phyloP scores from a whole-genome alignment of 2,329 filamentous ascomycete species.

The Chrysosporium queenslandicum region DNA sequence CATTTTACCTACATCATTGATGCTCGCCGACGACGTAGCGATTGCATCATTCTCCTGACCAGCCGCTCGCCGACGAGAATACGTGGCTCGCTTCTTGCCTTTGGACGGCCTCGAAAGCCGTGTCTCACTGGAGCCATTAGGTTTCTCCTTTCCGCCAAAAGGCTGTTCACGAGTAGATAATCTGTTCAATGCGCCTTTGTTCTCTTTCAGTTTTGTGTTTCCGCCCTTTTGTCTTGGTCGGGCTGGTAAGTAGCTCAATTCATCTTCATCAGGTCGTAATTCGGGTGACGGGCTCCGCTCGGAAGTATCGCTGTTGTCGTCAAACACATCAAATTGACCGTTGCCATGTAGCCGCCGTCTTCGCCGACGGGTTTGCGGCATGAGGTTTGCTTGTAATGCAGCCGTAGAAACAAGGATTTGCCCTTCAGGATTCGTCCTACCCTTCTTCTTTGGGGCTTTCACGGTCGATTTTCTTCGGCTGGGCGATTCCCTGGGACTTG shows the following conservation, averaged over 20 bases:
- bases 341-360: slow-evolving; percentile 18
- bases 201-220: slow-evolving; percentile 19
- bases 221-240: slow-evolving; percentile 19
- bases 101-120: background rate
- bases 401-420: slow-evolving; percentile 26
- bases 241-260: slow-evolving; percentile 26
- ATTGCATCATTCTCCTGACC: background rate
- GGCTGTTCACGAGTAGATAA: slow-evolving; percentile 7
- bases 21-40: background rate
- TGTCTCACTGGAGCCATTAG: background rate
- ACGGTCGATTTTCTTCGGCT: background rate
- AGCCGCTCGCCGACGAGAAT: slow-evolving; percentile 3
- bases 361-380: slow-evolving; percentile 28
- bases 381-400: slow-evolving; percentile 28
- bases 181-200: slow-evolving; percentile 15
- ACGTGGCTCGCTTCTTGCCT: slow-evolving; percentile 6
- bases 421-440: background rate
- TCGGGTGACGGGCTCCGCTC: background rate
- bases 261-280: slow-evolving; percentile 29
- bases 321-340: slow-evolving; percentile 13
- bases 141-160: slow-evolving; percentile 17
- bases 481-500: slow-evolving; percentile 19
- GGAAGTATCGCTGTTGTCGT: slow-evolving; percentile 4
- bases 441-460: slow-evolving; percentile 2
- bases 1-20: background rate